These are phyloP conservation scores for Diaporthe humulicola DNA, from an alignment of 2,329 filamentous ascomycete genomes.

Conservation along the genomic window DNA sequence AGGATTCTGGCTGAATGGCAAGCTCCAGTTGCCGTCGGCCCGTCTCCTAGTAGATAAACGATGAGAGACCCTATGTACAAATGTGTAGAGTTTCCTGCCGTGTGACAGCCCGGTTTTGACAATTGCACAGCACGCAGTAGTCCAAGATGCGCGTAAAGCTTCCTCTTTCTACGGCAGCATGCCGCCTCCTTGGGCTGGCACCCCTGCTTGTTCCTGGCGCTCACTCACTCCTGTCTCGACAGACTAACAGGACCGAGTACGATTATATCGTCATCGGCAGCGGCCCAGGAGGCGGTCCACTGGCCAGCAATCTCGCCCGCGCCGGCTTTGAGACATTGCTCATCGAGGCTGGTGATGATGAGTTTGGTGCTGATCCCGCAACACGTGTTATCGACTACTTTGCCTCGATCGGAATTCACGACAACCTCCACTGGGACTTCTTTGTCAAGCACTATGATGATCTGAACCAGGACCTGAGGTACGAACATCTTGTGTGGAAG, in stretches of 20 bases:
- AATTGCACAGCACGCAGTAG: background rate
- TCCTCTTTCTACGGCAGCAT: background rate
- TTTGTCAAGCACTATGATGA: slow-evolving; percentile 67
- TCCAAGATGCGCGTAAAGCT: background rate
- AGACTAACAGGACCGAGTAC: slow-evolving; percentile 8
- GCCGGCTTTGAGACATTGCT: slow-evolving; percentile 14
- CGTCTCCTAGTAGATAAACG: background rate
- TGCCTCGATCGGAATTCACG: slow-evolving; percentile 55
- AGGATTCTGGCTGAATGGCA: background rate
- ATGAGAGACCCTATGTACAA: background rate
- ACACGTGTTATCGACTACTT: slow-evolving; percentile 43
- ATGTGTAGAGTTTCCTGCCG: background rate
- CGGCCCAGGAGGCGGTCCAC: slow-evolving; percentile 27
- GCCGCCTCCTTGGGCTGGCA: slow-evolving; percentile 1
- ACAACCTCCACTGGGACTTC: slow-evolving; percentile 43
- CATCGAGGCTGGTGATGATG: slow-evolving; percentile 70
- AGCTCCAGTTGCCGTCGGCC: no score
- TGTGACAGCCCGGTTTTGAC: background rate
- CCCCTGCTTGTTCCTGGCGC: background rate
- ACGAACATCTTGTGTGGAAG: slow-evolving; percentile 57
- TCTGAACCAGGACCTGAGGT: slow-evolving; percentile 57
- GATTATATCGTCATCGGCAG: slow-evolving; percentile 32
- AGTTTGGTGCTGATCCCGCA: slow-evolving; percentile 45
- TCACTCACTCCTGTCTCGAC: background rate
- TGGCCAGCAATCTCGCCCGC: slow-evolving; percentile 23